Percentiles rank a stretch among this genome's conserved stretches.
These are phyloP conservation scores for Hypoxylon rickii DNA, from an alignment of 495 filamentous ascomycete species.

Conservation along the genomic window DNA sequence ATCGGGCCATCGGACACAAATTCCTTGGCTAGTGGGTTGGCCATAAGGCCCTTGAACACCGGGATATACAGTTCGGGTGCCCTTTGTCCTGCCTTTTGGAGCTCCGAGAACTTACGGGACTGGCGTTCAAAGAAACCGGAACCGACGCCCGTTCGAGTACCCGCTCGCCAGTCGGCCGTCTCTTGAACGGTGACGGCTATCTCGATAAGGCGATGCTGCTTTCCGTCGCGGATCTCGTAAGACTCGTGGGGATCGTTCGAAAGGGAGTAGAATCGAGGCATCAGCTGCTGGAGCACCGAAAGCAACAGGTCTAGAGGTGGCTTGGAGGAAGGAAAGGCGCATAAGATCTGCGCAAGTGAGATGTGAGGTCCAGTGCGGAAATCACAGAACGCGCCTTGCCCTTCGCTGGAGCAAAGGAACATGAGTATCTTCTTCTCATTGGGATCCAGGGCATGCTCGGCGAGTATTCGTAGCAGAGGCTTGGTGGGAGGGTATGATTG, in stretches of 20 bases:
- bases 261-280: constrained; percentile 98
- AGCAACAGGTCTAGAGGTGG: constrained; percentile 83
- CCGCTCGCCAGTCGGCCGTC: constrained; percentile 74
- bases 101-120: constrained; percentile 68
- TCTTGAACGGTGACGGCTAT: constrained; percentile 95
- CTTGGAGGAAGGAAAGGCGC: constrained; percentile 89
- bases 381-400: constrained; percentile 92
- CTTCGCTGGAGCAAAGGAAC: constrained; percentile 86
- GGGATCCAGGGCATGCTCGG: constrained; percentile 77
- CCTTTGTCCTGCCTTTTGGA: constrained; percentile 60
- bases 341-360: constrained; percentile 79
- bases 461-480: constrained; percentile 80
- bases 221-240: constrained; percentile 65
- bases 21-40: constrained; percentile 88
- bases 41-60: constrained; percentile 99
- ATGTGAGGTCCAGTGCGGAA: constrained; percentile 88
- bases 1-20: constrained; percentile 93
- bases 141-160: constrained; percentile 69
- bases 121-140: constrained; percentile 86
- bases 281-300: constrained; percentile 78
- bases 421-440: constrained; percentile 86
- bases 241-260: constrained; percentile 93
- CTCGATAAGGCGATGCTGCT: constrained; percentile 84
- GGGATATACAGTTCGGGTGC: constrained; percentile 72
- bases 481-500: constrained; percentile 93